phyloP scores from a whole-genome alignment of 2,329 filamentous ascomycete genomes.

The Microascus cirrosus region DNA sequence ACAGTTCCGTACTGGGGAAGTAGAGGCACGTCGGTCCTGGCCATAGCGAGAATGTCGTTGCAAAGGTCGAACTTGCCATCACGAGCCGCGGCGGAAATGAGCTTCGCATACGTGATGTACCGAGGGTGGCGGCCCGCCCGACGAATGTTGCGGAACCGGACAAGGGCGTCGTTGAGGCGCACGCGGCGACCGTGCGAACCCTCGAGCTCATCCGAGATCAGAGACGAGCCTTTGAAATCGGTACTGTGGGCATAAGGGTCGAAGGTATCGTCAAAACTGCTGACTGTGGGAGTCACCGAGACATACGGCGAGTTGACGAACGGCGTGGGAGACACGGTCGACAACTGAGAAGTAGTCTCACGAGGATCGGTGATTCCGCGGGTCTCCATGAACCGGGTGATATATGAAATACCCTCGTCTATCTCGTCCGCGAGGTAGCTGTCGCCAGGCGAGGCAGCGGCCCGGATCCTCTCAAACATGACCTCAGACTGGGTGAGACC shows the following conservation, averaged over 20 bases:
- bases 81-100: slow-evolving; percentile 83
- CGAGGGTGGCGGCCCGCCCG: slow-evolving; percentile 82
- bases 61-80: slow-evolving; percentile 72
- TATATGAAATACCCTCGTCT: slow-evolving; percentile 71
- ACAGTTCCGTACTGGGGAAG: slow-evolving; percentile 77
- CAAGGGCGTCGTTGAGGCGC: slow-evolving; percentile 68
- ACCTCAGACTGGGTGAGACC: slow-evolving; percentile 67
- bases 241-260: slow-evolving; percentile 86
- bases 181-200: slow-evolving; percentile 63
- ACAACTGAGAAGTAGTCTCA: slow-evolving; percentile 19
- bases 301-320: slow-evolving; percentile 40
- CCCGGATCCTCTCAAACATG: slow-evolving; percentile 79
- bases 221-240: slow-evolving; percentile 84
- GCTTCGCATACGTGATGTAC: slow-evolving; percentile 93
- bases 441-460: slow-evolving; percentile 31
- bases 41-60: slow-evolving; percentile 81
- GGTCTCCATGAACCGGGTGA: slow-evolving; percentile 45
- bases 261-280: slow-evolving; percentile 67
- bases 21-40: slow-evolving; percentile 77
- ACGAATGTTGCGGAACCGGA: slow-evolving; percentile 84
- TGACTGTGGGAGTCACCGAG: slow-evolving; percentile 38
- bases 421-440: slow-evolving; percentile 62
- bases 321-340: slow-evolving; percentile 2
- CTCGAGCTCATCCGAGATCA: slow-evolving; percentile 85
- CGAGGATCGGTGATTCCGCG: slow-evolving; percentile 45